Evolutionary conservation across 1,139 yeast species (phyloP).

Genomic region (Tardiomyces depauwii): DNA sequence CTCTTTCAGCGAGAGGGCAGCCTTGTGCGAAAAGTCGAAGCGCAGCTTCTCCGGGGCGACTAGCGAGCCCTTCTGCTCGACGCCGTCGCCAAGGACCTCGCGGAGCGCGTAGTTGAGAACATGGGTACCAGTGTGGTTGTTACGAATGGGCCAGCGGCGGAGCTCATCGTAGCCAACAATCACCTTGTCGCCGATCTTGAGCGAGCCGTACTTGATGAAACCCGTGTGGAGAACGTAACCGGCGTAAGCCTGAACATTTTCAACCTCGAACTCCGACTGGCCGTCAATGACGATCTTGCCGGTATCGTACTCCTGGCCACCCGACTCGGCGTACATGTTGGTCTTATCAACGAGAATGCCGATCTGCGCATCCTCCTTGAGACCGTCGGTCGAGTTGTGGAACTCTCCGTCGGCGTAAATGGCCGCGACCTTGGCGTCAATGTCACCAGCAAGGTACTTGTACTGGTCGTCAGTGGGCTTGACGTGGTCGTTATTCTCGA

Average conservation of each 20-base stretch:
- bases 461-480: slow-evolving; percentile 73
- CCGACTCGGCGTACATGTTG: slow-evolving; percentile 96
- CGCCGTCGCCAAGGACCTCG: slow-evolving; percentile 73
- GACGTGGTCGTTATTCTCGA: slow-evolving; percentile 34
- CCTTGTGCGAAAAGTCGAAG: slow-evolving; percentile 93
- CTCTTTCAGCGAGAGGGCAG: slow-evolving; percentile 56
- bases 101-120: slow-evolving; percentile 81
- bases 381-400: slow-evolving; percentile 32
- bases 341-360: slow-evolving; percentile 84
- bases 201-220: slow-evolving; percentile 59
- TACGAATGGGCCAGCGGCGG: slow-evolving; percentile 94
- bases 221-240: slow-evolving; percentile 97
- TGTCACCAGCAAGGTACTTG: slow-evolving; percentile 36
- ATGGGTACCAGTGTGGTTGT: slow-evolving; percentile 98
- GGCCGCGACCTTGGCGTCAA: slow-evolving; percentile 41
- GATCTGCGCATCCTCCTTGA: slow-evolving; percentile 39
- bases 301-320: slow-evolving; percentile 97
- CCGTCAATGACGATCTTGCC: slow-evolving; percentile 91
- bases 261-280: slow-evolving; percentile 72
- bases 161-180: slow-evolving; percentile 86
- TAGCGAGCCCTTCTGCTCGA: slow-evolving; percentile 94
- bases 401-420: slow-evolving; percentile 61
- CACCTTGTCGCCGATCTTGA: slow-evolving; percentile 55
- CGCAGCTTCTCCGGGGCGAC: slow-evolving; percentile 93
- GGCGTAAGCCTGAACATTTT: slow-evolving; percentile 83